A percentile compares a stretch with the other conserved stretches of the same genome.
Conservation (phyloP, 2,329 filamentous ascomycete genomes). For the Penicillium freii region DNA sequence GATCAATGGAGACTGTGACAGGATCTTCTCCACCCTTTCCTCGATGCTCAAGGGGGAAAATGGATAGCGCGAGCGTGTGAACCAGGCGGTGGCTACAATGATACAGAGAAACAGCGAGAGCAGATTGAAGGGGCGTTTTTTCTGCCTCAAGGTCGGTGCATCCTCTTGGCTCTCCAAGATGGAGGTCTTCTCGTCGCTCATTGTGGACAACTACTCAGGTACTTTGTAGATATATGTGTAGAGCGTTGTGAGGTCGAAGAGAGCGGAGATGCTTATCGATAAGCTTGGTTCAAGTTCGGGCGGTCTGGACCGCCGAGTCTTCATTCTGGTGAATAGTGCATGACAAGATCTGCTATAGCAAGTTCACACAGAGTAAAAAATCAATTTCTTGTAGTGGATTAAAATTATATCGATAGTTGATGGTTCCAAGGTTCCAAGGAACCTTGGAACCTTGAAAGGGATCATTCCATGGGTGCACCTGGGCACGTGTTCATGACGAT, state of each 20-base stretch:
- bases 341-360: no score
- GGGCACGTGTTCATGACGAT: neutral
- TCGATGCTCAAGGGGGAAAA: slow-evolving; percentile 26
- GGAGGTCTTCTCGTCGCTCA: slow-evolving; percentile 1
- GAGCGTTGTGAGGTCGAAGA: neutral
- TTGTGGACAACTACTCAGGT: neutral
- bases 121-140: neutral
- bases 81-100: slow-evolving; percentile 15
- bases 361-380: no score
- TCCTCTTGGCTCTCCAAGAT: neutral
- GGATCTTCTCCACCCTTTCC: slow-evolving; percentile 45
- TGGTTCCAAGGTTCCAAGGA: no score
- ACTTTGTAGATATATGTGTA: neutral
- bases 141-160: neutral
- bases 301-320: no score
- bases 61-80: slow-evolving; percentile 12
- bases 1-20: slow-evolving; percentile 50
- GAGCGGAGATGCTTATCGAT: no score
- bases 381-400: no score
- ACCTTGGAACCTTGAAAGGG: no score
- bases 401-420: no score
- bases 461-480: no score
- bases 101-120: slow-evolving; percentile 12
- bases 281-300: no score
- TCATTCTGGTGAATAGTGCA: no score